These are phyloP conservation scores for Podospora pseudoanserina DNA, from an alignment of 495 filamentous ascomycete genomes.

Conservation along the genomic window DNA sequence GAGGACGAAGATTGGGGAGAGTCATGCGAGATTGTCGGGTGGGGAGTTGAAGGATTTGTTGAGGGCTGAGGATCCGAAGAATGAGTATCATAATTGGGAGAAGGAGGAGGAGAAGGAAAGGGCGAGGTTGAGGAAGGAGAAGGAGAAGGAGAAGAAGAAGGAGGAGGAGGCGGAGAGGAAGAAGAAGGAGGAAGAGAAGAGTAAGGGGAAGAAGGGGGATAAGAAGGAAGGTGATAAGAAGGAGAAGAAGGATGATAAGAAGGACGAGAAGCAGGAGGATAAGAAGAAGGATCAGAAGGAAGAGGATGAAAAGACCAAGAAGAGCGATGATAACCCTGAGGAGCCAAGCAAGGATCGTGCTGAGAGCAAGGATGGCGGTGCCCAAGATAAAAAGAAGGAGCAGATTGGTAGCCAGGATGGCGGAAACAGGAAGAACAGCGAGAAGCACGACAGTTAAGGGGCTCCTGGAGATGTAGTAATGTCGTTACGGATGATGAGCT, in stretches of 20 bases:
- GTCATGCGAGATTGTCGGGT: conserved; percentile 41
- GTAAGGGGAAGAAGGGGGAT: conserved; percentile 3
- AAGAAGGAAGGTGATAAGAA: background rate
- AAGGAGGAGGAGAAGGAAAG: conserved; percentile 36
- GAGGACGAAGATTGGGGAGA: conserved; percentile 74
- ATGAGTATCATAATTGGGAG: conserved; percentile 45
- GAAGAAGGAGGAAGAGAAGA: conserved; percentile 4
- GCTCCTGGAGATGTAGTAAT: background rate
- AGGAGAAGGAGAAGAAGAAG: conserved; percentile 10
- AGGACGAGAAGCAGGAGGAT: background rate
- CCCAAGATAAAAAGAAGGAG: conserved; percentile 4
- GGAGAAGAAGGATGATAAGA: conserved; percentile 1
- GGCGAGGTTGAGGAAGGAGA: conserved; percentile 15
- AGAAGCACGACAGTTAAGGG: background rate
- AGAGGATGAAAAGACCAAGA: conserved; percentile 11
- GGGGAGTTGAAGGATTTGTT: conserved; percentile 57
- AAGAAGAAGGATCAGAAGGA: conserved; percentile 7
- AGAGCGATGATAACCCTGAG: conserved; percentile 1
- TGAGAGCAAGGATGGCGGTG: background rate
- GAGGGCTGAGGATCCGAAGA: conserved; percentile 28
- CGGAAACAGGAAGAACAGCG: conserved; percentile 6
- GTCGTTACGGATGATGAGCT: background rate
- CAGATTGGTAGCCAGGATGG: background rate
- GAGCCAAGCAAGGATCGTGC: background rate
- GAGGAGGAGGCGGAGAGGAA: conserved; percentile 1